Evolutionary conservation across 192 early-diverging fungal genomes (phyloP).

Genomic region (Coemansia sp.): DNA sequence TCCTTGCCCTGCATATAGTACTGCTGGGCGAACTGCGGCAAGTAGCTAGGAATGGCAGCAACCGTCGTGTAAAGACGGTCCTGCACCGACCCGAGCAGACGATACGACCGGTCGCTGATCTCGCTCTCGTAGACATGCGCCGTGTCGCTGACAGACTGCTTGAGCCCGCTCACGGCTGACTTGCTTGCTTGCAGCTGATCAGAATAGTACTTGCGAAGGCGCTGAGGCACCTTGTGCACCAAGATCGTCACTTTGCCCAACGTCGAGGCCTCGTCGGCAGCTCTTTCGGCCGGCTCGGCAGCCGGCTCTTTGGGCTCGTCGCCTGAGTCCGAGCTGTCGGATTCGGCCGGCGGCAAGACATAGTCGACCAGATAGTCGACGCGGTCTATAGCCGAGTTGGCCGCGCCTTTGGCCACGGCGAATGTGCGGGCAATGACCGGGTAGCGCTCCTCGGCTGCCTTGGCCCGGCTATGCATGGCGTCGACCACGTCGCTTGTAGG

Average conservation of each 20-base stretch:
- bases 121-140: slow-evolving; percentile 43
- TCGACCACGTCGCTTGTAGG: slow-evolving; percentile 63
- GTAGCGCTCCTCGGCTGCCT: slow-evolving; percentile 42
- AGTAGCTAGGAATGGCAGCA: slow-evolving; percentile 37
- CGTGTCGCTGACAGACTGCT: slow-evolving; percentile 44
- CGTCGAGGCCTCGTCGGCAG: slow-evolving; percentile 19
- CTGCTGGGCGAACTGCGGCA: slow-evolving; percentile 46
- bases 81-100: slow-evolving; percentile 33
- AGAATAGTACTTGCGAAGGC: slow-evolving; percentile 39
- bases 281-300: background rate
- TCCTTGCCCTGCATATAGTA: slow-evolving; percentile 52
- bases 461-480: slow-evolving; percentile 50
- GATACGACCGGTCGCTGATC: slow-evolving; percentile 38
- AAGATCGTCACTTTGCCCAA: slow-evolving; percentile 46
- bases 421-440: slow-evolving; percentile 57
- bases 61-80: slow-evolving; percentile 36
- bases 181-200: slow-evolving; percentile 43
- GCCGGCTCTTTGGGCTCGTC: background rate
- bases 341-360: slow-evolving; percentile 34
- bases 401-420: slow-evolving; percentile 52
- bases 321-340: slow-evolving; percentile 4
- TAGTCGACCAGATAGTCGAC: slow-evolving; percentile 60
- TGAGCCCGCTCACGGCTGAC: slow-evolving; percentile 28
- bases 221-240: slow-evolving; percentile 50
- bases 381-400: slow-evolving; percentile 59